Evolutionary conservation across 371 early-diverging fungal species (phyloP).

Genomic region (Nematocida sp.): DNA sequence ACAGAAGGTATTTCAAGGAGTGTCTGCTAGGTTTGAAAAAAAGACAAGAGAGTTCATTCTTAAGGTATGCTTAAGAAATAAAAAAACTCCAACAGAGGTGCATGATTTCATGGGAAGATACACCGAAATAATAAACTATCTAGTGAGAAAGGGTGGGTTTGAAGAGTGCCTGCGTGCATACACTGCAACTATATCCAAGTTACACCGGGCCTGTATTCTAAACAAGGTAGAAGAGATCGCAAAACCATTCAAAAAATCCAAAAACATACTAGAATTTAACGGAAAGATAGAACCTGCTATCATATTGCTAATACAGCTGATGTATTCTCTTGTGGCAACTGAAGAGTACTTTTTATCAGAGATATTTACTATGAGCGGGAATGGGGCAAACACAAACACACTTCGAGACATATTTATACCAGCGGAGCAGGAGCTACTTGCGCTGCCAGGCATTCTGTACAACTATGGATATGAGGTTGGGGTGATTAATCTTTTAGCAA

Average conservation of each 20-base stretch:
- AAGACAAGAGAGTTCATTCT: slow-evolving; percentile 12
- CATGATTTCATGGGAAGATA: slow-evolving; percentile 36
- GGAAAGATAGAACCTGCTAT: slow-evolving; percentile 53
- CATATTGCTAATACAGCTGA: slow-evolving; percentile 5
- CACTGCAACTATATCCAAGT: not conserved
- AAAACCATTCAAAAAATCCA: slow-evolving; percentile 14
- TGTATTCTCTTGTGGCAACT: not conserved
- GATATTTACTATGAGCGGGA: slow-evolving; percentile 8
- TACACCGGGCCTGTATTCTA: slow-evolving; percentile 4
- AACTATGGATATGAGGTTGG: slow-evolving; percentile 5
- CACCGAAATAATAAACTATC: slow-evolving; percentile 20
- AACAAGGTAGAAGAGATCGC: slow-evolving; percentile 28
- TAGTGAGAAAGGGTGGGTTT: not conserved
- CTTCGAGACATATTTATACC: slow-evolving; percentile 6
- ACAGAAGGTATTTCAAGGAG: not conserved
- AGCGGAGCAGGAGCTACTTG: slow-evolving; percentile 9
- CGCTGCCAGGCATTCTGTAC: not conserved
- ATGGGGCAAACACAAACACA: not conserved
- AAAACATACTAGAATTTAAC: slow-evolving; percentile 43
- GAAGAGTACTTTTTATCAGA: slow-evolving; percentile 49
- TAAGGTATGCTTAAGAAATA: slow-evolving; percentile 18
- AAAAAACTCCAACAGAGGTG: slow-evolving; percentile 14
- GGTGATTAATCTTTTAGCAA: slow-evolving; percentile 30
- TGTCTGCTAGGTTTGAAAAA: not conserved
- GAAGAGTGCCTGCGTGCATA: slow-evolving; percentile 21